Percentiles rank a stretch among this genome's conserved stretches.
phyloP scores from a whole-genome alignment of 345 rosid species.

The Nasturtium officinale region DNA sequence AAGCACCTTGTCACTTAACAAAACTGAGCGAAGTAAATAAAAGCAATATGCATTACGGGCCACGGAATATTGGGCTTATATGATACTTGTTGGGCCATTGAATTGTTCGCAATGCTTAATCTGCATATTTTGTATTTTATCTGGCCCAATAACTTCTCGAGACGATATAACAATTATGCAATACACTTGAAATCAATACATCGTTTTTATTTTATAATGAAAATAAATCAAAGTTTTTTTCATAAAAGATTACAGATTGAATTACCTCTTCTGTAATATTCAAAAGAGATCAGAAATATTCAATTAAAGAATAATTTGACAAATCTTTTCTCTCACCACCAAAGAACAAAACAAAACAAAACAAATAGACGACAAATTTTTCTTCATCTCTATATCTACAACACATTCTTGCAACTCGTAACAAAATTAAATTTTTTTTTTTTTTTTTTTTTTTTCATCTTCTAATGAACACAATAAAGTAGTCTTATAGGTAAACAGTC shows the following conservation, averaged over 20 bases:
- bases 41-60: background rate
- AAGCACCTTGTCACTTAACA: background rate
- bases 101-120: background rate
- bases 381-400: conserved; percentile 48
- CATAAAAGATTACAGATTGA: conserved; percentile 30
- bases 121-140: too few relatives aligned
- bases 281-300: conserved; percentile 37
- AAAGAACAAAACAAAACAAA: conserved; percentile 47
- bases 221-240: conserved; percentile 23
- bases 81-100: background rate
- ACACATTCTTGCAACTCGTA: conserved; percentile 45
- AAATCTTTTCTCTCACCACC: conserved; percentile 34
- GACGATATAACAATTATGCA: background rate
- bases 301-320: conserved; percentile 43
- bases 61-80: background rate
- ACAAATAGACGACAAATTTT: conserved; percentile 41
- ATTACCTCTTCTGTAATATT: conserved; percentile 31
- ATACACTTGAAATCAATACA: background rate
- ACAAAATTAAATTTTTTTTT: conserved; percentile 33
- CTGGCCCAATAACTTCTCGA: background rate
- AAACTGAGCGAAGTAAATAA: background rate
- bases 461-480: conserved; percentile 42
- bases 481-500: conserved; percentile 24
- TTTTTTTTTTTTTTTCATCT: background rate
- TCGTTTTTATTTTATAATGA: background rate